Evolutionary conservation across 257 asterid species (phyloP), one percentile per base, ranked within the genome.

Genomic region (Buddleja alternifolia): DNA sequence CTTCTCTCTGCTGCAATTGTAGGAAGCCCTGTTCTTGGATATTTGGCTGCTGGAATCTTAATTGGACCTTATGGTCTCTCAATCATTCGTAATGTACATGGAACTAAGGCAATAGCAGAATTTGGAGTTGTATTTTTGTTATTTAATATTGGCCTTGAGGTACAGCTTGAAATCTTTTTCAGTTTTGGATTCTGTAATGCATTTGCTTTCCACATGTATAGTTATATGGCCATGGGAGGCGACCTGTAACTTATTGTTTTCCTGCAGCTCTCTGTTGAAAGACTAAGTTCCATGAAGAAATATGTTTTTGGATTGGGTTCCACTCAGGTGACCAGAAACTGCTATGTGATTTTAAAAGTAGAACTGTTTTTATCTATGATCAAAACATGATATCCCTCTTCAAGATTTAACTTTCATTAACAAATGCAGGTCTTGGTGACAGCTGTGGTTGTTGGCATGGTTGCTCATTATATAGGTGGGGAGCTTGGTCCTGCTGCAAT

Each of bases 11-110:
- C 68, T 78, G 74, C 73, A 60, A 77, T 67, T 83, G 63, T 73
- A 94, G 99, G 98, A 29, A 94, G 99, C 77, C 97, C 99, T 68
- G 98, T 94, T 58, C 99, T 94, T 74, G 99, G 99, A 58, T 94
- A 89, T 82, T 85, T 94, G 71, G 93, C 97, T 80, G 99, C 98
- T 88, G 99, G 99, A 50, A 89, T 94, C 80, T 82, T 94, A 69
- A 94, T 94, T 78, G 99, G 99, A 63, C 99, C 99, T 20, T 94
- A 94, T 75, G 99, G 99, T 71, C 86, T 94, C 76, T 94, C 99
- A 72, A 94, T 94, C 69, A 94, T 94, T 78, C 99, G 90, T 70
- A 83, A 94, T 84, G 99, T 94, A 60, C 99, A 94, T 68, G 99
- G 82, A 72, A 94, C 99, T 52, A 94, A 91, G 83, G 96, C 99